These are phyloP conservation scores for Erythrobasidium yunnanense DNA, from an alignment of 768 basidiomycete genomes.

Conservation along the genomic window DNA sequence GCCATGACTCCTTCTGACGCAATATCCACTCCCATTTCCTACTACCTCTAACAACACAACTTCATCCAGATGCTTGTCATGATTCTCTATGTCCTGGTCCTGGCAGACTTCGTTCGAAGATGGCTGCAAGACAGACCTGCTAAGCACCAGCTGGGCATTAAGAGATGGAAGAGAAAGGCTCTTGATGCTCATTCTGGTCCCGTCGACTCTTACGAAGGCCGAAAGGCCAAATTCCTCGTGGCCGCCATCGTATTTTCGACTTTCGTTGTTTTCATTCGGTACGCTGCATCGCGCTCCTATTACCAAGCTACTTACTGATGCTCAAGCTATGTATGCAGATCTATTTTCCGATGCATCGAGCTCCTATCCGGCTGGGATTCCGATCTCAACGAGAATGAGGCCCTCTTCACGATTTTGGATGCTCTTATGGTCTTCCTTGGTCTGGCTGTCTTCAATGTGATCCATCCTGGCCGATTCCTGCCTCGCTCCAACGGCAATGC, in stretches of 20 bases:
- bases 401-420: conserved; percentile 11
- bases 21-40: too few relatives aligned
- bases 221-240: not conserved
- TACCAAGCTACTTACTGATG: too few relatives aligned
- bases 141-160: too few relatives aligned
- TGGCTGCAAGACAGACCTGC: too few relatives aligned
- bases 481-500: too few relatives aligned
- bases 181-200: conserved; percentile 2
- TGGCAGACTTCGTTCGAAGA: conserved; percentile 6
- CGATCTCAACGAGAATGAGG: conserved; percentile 3
- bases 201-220: not conserved
- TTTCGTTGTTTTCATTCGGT: conserved; percentile 18
- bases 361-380: conserved; percentile 3
- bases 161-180: not conserved
- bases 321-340: too few relatives aligned
- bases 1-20: too few relatives aligned
- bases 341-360: conserved; percentile 11
- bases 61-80: not conserved
- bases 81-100: conserved; percentile 1
- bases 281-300: too few relatives aligned
- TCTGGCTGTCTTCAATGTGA: conserved; percentile 1
- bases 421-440: conserved; percentile 19
- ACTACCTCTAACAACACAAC: too few relatives aligned
- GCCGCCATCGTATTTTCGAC: conserved; percentile 15
- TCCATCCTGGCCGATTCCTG: too few relatives aligned